These are phyloP conservation scores for Geum urbanum DNA, from an alignment of 306 rosid genomes.

Conservation along the genomic window DNA sequence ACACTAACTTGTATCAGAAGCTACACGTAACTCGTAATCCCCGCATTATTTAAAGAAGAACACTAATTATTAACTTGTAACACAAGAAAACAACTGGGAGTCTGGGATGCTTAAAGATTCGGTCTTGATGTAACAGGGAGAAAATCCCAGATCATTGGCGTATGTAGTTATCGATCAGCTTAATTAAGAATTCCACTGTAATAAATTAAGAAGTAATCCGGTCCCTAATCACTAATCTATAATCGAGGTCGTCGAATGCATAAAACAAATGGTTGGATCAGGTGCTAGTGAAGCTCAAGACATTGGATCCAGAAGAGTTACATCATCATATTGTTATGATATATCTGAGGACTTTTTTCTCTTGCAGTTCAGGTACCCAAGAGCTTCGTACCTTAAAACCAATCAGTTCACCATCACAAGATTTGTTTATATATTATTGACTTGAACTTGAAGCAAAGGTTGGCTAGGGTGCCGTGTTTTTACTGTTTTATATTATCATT, in stretches of 20 bases:
- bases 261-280: conserved; percentile 5
- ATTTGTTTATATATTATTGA: neutral
- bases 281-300: neutral
- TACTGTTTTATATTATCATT: neutral
- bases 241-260: neutral
- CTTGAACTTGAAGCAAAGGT: conserved; percentile 9
- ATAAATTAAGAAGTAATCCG: neutral
- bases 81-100: neutral
- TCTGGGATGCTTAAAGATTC: neutral
- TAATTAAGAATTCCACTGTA: neutral
- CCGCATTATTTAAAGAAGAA: neutral
- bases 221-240: neutral
- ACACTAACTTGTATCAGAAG: too few species aligned
- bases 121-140: neutral
- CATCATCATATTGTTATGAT: neutral
- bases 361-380: neutral
- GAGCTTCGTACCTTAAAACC: conserved; percentile 13
- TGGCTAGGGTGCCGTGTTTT: neutral
- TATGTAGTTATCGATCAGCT: neutral
- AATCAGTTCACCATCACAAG: neutral
- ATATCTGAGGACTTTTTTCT: neutral
- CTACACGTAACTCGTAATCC: too few species aligned
- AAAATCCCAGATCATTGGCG: neutral
- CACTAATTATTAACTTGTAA: neutral
- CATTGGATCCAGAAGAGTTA: conserved; percentile 1